These are phyloP conservation scores for Persicaria tinctoria DNA, from an alignment of 148 eudicot species.

Conservation along the genomic window DNA sequence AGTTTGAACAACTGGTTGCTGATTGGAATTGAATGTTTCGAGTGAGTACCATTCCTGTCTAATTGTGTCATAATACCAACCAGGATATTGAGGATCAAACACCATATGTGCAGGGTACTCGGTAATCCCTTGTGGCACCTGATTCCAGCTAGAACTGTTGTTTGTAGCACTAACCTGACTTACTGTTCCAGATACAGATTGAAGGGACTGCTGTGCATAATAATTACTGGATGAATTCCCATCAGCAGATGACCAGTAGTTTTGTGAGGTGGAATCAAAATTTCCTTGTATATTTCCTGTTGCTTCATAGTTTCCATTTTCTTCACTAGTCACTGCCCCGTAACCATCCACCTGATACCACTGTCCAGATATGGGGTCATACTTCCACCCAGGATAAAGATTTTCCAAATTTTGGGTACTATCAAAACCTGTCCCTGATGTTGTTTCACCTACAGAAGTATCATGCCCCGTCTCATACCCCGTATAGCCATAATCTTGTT, in stretches of 20 bases:
- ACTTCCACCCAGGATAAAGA: conserved; percentile 94
- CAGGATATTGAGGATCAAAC: conserved; percentile 89
- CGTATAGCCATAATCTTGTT: conserved; percentile 16
- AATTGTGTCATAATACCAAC: conserved; percentile 81
- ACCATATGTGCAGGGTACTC: conserved; percentile 72
- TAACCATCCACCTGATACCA: conserved; percentile 75
- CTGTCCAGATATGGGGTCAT: conserved; percentile 64
- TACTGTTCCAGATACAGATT: conserved; percentile 39
- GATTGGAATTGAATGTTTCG: conserved; percentile 43
- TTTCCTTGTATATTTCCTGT: conserved; percentile 26
- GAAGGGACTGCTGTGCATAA: conserved; percentile 56
- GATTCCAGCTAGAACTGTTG: conserved; percentile 48
- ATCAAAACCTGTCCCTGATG: conserved; percentile 32
- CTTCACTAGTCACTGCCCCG: conserved; percentile 29
- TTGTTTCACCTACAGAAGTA: conserved; percentile 24
- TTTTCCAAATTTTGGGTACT: conserved; percentile 57
- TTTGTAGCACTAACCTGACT: conserved; percentile 38
- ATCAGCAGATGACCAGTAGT: conserved; percentile 32
- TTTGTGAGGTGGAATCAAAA: conserved; percentile 18
- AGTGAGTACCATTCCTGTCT: conserved; percentile 59
- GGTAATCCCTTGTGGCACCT: conserved; percentile 30
- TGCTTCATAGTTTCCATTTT: conserved; percentile 13
- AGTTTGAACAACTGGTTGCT: conserved; percentile 37
- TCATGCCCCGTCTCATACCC: conserved; percentile 34
- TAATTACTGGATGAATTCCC: conserved; percentile 37